These are phyloP conservation scores for Cryphonectria japonica DNA, from an alignment of 2,329 filamentous ascomycete genomes.

Conservation along the genomic window DNA sequence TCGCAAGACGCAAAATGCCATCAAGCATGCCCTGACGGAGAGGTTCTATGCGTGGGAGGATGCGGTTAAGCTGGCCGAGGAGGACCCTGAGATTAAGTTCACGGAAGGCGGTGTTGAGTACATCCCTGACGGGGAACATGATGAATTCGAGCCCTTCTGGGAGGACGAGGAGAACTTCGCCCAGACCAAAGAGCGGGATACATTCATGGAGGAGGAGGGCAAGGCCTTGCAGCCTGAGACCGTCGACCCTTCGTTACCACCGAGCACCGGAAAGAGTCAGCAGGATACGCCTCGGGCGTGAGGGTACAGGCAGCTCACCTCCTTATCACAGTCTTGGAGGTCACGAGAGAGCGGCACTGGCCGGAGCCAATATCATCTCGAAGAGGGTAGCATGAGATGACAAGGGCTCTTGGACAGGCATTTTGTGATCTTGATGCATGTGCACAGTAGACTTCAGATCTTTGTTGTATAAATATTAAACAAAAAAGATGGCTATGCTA, in stretches of 20 bases:
- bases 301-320: constrained; percentile 9
- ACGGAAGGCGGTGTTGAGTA: constrained; percentile 7
- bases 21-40: constrained; percentile 85
- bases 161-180: constrained; percentile 35
- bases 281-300: constrained; percentile 27
- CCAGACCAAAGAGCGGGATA: constrained; percentile 9
- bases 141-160: constrained; percentile 31
- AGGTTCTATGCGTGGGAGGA: constrained; percentile 88
- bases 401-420: not conserved
- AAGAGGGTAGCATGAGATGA: not conserved
- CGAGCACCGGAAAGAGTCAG: constrained; percentile 18
- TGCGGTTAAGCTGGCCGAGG: constrained; percentile 66
- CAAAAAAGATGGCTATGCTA: not conserved
- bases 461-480: not conserved
- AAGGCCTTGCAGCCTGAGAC: constrained; percentile 23
- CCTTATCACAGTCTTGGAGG: not conserved
- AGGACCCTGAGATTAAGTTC: constrained; percentile 67
- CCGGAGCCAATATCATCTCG: not conserved
- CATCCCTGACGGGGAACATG: constrained; percentile 39
- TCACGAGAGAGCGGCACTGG: not conserved
- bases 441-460: not conserved
- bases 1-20: constrained; percentile 74
- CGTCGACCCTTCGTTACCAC: constrained; percentile 28
- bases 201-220: constrained; percentile 27
- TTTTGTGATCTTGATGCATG: not conserved